Base-by-base conservation (phyloP, 75 land plant species). In the Cupressus sempervirens region DNA sequence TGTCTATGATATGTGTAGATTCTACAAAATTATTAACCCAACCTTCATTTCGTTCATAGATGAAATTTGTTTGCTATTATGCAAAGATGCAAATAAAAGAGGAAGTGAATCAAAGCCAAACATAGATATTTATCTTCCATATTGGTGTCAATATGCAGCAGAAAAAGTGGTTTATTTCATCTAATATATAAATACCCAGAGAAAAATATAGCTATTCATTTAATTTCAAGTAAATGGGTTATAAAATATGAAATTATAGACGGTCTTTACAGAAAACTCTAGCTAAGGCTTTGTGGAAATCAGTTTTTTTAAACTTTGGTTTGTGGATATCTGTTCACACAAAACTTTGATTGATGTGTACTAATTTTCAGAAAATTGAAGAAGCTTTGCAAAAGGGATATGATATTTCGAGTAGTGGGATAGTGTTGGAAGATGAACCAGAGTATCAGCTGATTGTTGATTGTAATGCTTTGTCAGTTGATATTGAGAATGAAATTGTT, bases 381-480 rank as follows among this genome's bases (percentile, higher is more conserved):
- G 93, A 88, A 53, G 99, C 98, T 56, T 94, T 98, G 45, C 85
- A 88, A 70, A 91, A 90, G 56, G 93, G 89, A 52, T 90, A 92
- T 80, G 94, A 88, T 56, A 86, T 74, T 1, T 88, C 93, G 14
- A 68, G 80, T 40, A 85, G 84, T 30, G 95, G 91, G 23, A 75
- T 88, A 41, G 94, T 93, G 0, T 89, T 91, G 56, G 99, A 98
- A 89, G 99, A 98, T 88, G 99, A 98, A 86, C 98, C 98, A 30
- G 99, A 97, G 75, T 97, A 97, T 85, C 98, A 98, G 85, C 89
- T 96, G 13, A 98, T 96, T 13, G 99, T 96, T 23, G 99, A 96
- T 26, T 98, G 99, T 56, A 98, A 98, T 87, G 92, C 96, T 18
- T 88, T 97, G 58, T 97, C 96, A 3, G 98, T 96, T 81, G 99